Percentiles rank a stretch among this genome's conserved stretches.
Conservation (phyloP, 257 asterid species). For the Jaltomata sinuosa region DNA sequence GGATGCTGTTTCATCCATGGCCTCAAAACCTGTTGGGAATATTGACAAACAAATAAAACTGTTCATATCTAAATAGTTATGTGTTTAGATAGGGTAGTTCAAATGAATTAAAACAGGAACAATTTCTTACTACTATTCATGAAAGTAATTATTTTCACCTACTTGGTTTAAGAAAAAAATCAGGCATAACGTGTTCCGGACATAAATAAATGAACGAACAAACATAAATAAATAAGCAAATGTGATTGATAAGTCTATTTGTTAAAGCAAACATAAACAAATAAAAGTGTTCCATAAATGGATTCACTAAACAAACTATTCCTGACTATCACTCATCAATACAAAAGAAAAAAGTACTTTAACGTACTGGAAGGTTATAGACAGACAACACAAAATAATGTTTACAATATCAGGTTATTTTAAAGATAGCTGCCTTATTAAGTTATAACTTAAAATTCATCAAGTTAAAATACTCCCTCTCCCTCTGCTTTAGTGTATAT, state of each 20-base stretch:
- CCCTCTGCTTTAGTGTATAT: no score
- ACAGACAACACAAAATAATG: no score
- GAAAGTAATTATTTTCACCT: background rate
- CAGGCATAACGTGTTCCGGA: background rate
- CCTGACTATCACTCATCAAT: background rate
- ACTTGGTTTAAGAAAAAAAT: background rate
- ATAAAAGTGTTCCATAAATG: background rate
- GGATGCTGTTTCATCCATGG: conserved; percentile 18
- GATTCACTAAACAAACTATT: background rate
- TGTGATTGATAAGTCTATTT: background rate
- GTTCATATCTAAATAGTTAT: background rate
- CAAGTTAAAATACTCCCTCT: background rate
- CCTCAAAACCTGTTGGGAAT: conserved; percentile 14
- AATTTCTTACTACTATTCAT: background rate
- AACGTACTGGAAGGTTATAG: no score
- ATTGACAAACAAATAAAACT: background rate
- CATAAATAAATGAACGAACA: background rate
- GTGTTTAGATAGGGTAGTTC: background rate
- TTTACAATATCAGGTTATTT: no score
- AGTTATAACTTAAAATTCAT: background rate
- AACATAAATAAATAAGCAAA: background rate
- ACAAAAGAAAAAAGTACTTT: background rate
- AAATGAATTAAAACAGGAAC: background rate
- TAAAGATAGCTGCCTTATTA: no score
- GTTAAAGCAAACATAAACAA: background rate